Evolutionary conservation across 148 eudicot genomes (phyloP).

Genomic region (Agrostemma githago): DNA sequence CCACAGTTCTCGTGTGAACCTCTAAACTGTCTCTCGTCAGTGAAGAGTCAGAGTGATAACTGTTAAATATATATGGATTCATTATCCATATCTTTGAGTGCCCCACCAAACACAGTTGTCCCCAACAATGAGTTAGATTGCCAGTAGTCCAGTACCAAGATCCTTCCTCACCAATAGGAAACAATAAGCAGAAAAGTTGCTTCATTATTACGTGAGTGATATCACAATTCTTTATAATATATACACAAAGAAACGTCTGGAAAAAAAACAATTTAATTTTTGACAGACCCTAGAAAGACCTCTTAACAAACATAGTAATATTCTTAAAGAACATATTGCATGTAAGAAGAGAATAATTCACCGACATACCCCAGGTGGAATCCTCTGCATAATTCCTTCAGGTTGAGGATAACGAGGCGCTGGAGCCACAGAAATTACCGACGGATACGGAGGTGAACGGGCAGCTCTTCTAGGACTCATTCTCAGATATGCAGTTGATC

Average conservation of each 20-base stretch:
- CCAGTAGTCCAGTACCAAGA: background rate
- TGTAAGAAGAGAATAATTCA: no score
- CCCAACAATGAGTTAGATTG: background rate
- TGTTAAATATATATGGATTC: no score
- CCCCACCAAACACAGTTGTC: background rate
- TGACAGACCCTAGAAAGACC: background rate
- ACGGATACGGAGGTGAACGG: constrained; percentile 40
- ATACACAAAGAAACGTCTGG: background rate
- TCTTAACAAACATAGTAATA: background rate
- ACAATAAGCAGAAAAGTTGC: background rate
- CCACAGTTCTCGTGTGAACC: background rate
- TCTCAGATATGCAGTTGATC: constrained; percentile 38
- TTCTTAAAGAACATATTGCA: no score
- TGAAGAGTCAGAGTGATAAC: background rate
- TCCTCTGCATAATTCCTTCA: constrained; percentile 34
- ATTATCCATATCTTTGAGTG: background rate
- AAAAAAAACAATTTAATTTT: background rate
- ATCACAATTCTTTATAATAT: background rate
- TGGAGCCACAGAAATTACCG: constrained; percentile 37
- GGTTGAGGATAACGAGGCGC: constrained; percentile 31
- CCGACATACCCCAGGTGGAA: constrained; percentile 44
- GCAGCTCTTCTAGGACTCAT: constrained; percentile 51
- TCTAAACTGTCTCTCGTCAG: background rate
- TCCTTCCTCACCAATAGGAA: background rate
- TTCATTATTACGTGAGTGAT: background rate